These are phyloP conservation scores for Helicosporidium sp. DNA, from an alignment of 139 green algal species.

Conservation along the genomic window DNA sequence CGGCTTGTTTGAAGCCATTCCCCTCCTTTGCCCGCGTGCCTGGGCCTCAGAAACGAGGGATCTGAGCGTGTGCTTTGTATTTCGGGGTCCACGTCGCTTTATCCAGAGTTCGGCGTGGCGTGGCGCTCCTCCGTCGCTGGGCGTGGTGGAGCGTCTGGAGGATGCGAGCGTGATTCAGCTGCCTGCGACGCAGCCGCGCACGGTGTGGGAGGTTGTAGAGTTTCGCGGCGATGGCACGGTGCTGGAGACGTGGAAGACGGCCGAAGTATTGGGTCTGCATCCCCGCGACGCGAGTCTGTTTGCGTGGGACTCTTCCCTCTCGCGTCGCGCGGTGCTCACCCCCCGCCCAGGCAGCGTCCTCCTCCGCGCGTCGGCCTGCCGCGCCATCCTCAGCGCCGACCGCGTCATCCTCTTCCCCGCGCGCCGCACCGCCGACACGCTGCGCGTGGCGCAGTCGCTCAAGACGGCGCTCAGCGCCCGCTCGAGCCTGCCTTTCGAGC, in stretches of 20 bases:
- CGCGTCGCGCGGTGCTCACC: slow-evolving; percentile 10
- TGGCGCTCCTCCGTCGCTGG: too few species aligned
- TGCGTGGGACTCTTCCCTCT: slow-evolving; percentile 7
- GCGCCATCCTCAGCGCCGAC: slow-evolving; percentile 22
- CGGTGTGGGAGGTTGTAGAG: slow-evolving; percentile 25
- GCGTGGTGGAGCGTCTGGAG: slow-evolving; percentile 17
- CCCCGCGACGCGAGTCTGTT: slow-evolving; percentile 28
- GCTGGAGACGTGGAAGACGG: slow-evolving; percentile 25
- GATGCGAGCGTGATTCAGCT: slow-evolving; percentile 10
- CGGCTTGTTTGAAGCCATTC: too few species aligned
- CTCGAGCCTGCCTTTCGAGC: slow-evolving; percentile 23
- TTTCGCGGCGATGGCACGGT: slow-evolving; percentile 15
- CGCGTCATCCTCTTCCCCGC: slow-evolving; percentile 23
- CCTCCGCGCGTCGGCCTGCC: slow-evolving; percentile 19
- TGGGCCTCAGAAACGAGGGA: too few species aligned
- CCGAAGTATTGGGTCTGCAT: slow-evolving; percentile 19
- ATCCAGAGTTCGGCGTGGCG: too few species aligned
- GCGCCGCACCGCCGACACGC: slow-evolving; percentile 16
- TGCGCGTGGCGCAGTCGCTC: slow-evolving; percentile 18
- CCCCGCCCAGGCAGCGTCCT: slow-evolving; percentile 15
- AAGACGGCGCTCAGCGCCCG: slow-evolving; percentile 10
- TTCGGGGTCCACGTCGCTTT: too few species aligned
- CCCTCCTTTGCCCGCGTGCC: too few species aligned
- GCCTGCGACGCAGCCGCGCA: slow-evolving; percentile 1
- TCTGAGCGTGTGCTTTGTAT: too few species aligned